Evolutionary conservation across 352 stramenopile genomes (phyloP), one percentile per base, ranked within the genome.

Genomic region (Phytophthora fragariaefolia): DNA sequence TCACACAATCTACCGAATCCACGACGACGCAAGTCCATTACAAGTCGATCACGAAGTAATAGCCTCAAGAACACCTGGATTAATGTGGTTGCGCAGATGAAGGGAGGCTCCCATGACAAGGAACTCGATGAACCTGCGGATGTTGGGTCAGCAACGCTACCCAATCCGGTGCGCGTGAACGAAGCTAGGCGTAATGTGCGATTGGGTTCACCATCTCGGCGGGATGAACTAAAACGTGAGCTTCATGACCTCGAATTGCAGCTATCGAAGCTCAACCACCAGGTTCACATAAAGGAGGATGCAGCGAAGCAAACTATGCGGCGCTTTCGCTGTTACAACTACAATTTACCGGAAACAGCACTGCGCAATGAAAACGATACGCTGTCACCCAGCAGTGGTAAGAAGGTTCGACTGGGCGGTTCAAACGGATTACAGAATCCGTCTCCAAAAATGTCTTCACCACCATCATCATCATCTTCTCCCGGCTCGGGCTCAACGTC

Each of bases 281-380:
- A 94, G 64, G 80, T 94, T 1, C 60, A 61, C 4, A 54, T 82
- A 13, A 94, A 94, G 32, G 85, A 92, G 58, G 77, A 88, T 17
- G 30, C 58, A 4, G 82, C 82, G 0, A 89, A 85, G 59, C 70
- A 79, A 30, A 81, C 76, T 3, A 75, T 94, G 74, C 76, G 82
- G 6, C 57, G 76, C 7, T 91, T 94, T 48, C 82, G 83, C 2
- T 91, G 83, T 42, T 92, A 91, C 80, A 94, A 94, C 52, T 94
- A 94, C 69, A 94, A 91, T 45, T 69, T 94, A 17, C 80, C 85
- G 3, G 82, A 90, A 61, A 82, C 69, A 18, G 73, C 75, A 8
- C 38, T 80, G 48, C 67, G 75, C 10, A 74, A 74, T 24, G 82
- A 92, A 27, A 71, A 77, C 15, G 85, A 92, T 27, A 74, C 63